phyloP scores from a whole-genome alignment of 805 yeast genomes.

The Schizosaccharomyces osmophilus region DNA sequence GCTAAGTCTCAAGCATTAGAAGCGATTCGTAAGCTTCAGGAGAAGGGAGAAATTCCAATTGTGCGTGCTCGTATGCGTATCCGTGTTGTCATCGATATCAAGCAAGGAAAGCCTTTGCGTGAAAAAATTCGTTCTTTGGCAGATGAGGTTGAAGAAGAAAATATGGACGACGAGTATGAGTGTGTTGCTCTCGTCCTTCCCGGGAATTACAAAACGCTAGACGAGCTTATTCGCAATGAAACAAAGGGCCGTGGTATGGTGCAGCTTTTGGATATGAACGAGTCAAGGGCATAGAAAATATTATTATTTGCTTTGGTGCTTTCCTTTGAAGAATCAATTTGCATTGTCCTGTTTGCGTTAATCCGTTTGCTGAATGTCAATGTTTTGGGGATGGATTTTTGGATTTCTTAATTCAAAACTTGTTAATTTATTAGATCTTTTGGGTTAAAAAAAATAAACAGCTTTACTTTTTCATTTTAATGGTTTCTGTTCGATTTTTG shows the following conservation, averaged over 20 bases:
- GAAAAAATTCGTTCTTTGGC: constrained; percentile 22
- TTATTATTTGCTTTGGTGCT: no score
- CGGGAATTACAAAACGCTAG: constrained; percentile 47
- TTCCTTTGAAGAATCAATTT: no score
- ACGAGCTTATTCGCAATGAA: constrained; percentile 30
- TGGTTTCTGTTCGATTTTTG: no score
- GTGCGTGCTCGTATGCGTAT: constrained; percentile 87
- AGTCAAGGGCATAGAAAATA: neutral
- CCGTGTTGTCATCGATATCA: constrained; percentile 27
- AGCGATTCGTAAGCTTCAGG: constrained; percentile 55
- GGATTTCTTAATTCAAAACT: no score
- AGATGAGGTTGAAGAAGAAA: constrained; percentile 21
- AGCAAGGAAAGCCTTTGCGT: constrained; percentile 24
- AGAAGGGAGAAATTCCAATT: constrained; percentile 69
- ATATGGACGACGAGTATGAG: constrained; percentile 21
- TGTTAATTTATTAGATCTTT: no score
- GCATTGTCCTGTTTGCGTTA: no score
- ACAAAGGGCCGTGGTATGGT: constrained; percentile 37
- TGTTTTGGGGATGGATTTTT: no score
- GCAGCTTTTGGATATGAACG: constrained; percentile 41
- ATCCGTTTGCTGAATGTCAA: no score
- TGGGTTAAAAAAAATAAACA: no score
- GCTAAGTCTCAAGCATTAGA: constrained; percentile 81
- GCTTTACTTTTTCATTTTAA: no score
- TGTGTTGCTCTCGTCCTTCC: constrained; percentile 63